A percentile compares a stretch with the other conserved stretches of the same genome.
Conservation (phyloP, 2,329 filamentous ascomycete genomes). For the Fusarium subtropicale region DNA sequence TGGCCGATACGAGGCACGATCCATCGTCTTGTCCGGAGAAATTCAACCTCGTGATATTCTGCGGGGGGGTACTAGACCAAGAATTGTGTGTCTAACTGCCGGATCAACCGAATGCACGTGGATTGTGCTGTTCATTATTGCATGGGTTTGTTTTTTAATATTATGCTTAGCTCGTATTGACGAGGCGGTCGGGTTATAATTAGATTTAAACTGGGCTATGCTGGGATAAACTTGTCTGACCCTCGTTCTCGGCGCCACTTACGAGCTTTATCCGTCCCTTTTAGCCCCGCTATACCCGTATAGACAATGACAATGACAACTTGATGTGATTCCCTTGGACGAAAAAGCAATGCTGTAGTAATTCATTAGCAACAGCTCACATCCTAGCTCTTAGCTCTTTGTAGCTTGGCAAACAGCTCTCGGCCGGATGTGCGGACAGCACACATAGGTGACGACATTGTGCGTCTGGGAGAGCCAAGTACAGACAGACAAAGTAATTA, state of each 20-base stretch:
- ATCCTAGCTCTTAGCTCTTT: not conserved
- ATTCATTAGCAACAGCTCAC: not conserved
- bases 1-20: slow-evolving; percentile 8
- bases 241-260: slow-evolving; percentile 2
- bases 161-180: slow-evolving; percentile 25
- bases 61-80: slow-evolving; percentile 4
- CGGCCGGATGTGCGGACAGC: not conserved
- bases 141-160: slow-evolving; percentile 1
- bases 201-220: slow-evolving; percentile 4
- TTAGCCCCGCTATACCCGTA: not conserved
- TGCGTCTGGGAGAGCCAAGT: not conserved
- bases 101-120: not conserved
- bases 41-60: slow-evolving; percentile 10
- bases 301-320: not conserved
- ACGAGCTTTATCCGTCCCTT: not conserved
- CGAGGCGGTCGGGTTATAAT: slow-evolving; percentile 3
- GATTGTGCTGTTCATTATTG: slow-evolving; percentile 1
- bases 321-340: not conserved
- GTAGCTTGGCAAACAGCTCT: not conserved
- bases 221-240: slow-evolving; percentile 4
- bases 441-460: not conserved
- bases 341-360: not conserved
- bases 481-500: no score
- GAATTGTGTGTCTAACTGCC: not conserved
- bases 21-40: slow-evolving; percentile 7